Conservation (phyloP, 441 rosid genomes). For the Jatropha multifida region DNA sequence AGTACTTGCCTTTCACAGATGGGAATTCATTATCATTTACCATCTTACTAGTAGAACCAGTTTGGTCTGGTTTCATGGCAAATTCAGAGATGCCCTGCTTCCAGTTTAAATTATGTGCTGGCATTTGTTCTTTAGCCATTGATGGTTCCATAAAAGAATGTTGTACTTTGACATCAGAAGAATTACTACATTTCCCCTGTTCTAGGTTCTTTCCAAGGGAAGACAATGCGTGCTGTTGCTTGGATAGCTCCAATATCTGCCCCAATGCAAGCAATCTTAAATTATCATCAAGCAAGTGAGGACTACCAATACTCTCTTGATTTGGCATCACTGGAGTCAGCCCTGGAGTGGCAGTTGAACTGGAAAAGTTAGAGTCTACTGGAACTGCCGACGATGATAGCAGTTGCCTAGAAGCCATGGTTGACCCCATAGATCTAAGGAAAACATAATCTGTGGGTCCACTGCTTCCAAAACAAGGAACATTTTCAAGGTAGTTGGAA, state of each 20-base stretch:
- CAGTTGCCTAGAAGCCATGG: conserved; percentile 20
- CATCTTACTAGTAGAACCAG: conserved; percentile 21
- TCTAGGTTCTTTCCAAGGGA: conserved; percentile 31
- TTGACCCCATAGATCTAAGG: conserved; percentile 22
- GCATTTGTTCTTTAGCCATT: conserved; percentile 26
- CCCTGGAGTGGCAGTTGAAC: conserved; percentile 23
- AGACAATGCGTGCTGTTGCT: conserved; percentile 37
- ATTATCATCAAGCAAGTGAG: conserved; percentile 42
- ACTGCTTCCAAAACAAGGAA: conserved; percentile 23
- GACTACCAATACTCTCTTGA: conserved; percentile 22
- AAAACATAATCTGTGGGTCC: conserved; percentile 25
- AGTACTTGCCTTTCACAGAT: conserved; percentile 32
- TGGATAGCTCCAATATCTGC: conserved; percentile 47
- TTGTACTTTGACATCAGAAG: conserved; percentile 27
- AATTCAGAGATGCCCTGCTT: conserved; percentile 28
- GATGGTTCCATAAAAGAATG: conserved; percentile 32
- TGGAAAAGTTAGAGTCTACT: conserved; percentile 22
- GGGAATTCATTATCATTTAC: conserved; percentile 22
- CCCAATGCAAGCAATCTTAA: conserved; percentile 44
- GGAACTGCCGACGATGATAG: conserved; percentile 31
- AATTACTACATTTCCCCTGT: conserved; percentile 23
- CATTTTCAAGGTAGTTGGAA: conserved; percentile 27
- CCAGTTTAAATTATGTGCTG: conserved; percentile 17
- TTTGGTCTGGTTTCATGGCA: conserved; percentile 17
- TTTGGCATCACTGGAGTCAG: conserved; percentile 23